Evolutionary conservation across 164 flowering plant species (phyloP), one percentile per base, ranked within the genome.

Genomic region (Magnolia changhungtana): DNA sequence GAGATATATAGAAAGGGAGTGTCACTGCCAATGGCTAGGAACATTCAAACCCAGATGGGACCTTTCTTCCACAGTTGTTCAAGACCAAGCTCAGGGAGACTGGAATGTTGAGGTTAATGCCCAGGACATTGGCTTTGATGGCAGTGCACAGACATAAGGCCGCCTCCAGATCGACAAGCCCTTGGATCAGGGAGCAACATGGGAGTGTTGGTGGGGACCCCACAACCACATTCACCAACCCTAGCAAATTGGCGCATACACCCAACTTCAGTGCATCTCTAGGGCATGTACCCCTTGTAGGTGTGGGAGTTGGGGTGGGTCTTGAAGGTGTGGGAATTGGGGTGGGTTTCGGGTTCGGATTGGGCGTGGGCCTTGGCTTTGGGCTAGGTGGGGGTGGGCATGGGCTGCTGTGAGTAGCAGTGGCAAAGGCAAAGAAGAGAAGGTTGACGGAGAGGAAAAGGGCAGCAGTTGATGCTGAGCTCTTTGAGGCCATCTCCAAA

Each of bases 71-170:
- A 68, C 93, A 91, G 20, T 81, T 80, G 74, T 90, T 90, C 75
- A 91, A 84, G 14, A 90, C 85, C 87, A 92, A 85, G 83, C 85
- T 86, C 50, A 91, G 87, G 7, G 88, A 80, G 27, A 91, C 1
- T 0, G 90, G 91, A 21, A 90, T 19, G 49, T 86, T 84, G 45
- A 89, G 82, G 64, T 89, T 87, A 74, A 88, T 78, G 51, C 90
- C 91, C 74, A 90, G 72, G 51, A 88, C 69, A 67, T 86, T 89
- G 23, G 90, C 92, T 75, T 75, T 91, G 50, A 91, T 83, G 74
- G 87, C 89, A 59, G 90, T 87, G 87, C 93, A 90, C 50, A 90
- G 91, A 85, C 93, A 90, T 9, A 88, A 78, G 0, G 94, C 92
- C 0, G 90, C 94, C 52, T 91, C 94, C 3, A 88, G 84, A 74